Conservation (phyloP, 225 moss, liverwort and hornwort genomes). For the Thuidium tamariscinum region DNA sequence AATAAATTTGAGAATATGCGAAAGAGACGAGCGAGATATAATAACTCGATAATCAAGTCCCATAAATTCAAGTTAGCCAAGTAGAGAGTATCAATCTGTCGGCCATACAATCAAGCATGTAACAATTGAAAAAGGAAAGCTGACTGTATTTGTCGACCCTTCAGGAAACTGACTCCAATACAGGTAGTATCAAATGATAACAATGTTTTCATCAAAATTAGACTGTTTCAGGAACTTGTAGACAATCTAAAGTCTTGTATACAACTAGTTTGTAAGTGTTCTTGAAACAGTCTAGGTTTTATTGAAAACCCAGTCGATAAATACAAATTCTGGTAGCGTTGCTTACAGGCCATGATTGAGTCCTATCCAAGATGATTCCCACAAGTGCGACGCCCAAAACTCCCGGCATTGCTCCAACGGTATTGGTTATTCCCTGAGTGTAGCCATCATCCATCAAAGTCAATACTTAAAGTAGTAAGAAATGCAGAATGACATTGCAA, state of each 20-base stretch:
- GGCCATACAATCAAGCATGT: background rate
- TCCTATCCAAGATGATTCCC: conserved; percentile 71
- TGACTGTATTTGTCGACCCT: background rate
- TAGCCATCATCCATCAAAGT: conserved; percentile 5
- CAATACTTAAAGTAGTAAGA: background rate
- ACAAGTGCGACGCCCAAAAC: conserved; percentile 83
- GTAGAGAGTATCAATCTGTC: background rate
- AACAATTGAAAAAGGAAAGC: background rate
- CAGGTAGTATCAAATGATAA: background rate
- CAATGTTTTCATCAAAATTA: background rate
- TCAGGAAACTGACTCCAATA: background rate
- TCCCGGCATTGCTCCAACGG: conserved; percentile 83
- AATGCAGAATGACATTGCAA: background rate
- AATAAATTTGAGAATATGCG: background rate
- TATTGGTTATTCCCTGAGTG: conserved; percentile 80
- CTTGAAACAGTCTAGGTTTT: background rate
- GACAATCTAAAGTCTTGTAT: background rate
- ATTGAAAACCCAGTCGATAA: background rate
- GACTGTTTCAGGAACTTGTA: background rate
- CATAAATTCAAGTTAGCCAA: background rate
- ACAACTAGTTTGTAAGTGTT: background rate
- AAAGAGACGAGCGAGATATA: background rate
- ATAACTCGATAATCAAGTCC: background rate
- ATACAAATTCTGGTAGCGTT: background rate
- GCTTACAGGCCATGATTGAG: conserved; percentile 95